phyloP scores from a whole-genome alignment of 2,329 filamentous ascomycete species.

The Harringtonia aguacate region DNA sequence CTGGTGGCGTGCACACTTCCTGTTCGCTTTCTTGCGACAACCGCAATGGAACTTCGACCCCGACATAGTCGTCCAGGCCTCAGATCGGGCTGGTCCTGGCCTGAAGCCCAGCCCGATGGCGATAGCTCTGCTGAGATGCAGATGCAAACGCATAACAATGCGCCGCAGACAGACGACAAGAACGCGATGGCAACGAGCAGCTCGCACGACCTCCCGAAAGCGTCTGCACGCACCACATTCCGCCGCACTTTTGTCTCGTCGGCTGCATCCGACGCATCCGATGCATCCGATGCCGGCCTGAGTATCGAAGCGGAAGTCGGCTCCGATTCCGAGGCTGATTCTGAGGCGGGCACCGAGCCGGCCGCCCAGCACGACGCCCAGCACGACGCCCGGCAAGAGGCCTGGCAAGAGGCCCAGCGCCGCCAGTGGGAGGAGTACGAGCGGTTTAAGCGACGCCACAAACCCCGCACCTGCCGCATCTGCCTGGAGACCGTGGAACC shows the following conservation, averaged over 20 bases:
- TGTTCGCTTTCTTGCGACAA: not conserved
- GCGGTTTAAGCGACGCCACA: constrained; percentile 37
- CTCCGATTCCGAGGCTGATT: too few relatives aligned
- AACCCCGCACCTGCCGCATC: constrained; percentile 73
- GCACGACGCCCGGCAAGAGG: not conserved
- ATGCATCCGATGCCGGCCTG: not conserved
- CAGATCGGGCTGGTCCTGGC: constrained; percentile 6
- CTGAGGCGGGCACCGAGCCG: not conserved
- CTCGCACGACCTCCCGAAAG: not conserved
- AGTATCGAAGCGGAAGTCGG: too few relatives aligned
- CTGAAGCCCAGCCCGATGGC: not conserved
- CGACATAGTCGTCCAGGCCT: not conserved
- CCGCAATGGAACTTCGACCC: constrained; percentile 6
- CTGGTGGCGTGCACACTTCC: too few relatives aligned
- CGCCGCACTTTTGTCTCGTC: not conserved
- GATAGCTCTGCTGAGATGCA: not conserved
- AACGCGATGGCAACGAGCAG: not conserved
- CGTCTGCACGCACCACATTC: not conserved
- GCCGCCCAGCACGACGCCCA: too few relatives aligned
- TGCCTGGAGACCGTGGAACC: constrained; percentile 62
- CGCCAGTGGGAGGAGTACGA: constrained; percentile 10
- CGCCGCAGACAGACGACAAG: not conserved
- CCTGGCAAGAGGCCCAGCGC: constrained; percentile 7
- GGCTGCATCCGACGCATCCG: not conserved
- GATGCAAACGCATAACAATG: not conserved